These are phyloP conservation scores for Exutisphaerella laricina DNA, from an alignment of 2,329 filamentous ascomycete genomes.

Conservation along the genomic window DNA sequence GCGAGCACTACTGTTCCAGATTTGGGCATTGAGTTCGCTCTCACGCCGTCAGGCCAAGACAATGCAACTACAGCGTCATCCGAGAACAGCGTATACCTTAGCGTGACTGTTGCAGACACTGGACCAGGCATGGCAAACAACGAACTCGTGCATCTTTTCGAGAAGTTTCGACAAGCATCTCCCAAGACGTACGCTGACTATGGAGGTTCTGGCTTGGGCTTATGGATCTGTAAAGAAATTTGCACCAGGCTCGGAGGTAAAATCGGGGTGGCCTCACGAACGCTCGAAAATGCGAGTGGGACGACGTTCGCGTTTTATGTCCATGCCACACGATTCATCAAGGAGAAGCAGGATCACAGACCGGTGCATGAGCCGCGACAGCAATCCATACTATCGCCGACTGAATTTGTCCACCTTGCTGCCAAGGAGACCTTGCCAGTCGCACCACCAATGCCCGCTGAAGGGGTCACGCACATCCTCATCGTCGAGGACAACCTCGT, in stretches of 20 bases:
- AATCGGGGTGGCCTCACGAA: constrained; percentile 56
- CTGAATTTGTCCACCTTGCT: not conserved
- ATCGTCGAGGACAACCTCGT: constrained; percentile 26
- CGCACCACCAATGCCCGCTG: not conserved
- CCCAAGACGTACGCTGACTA: constrained; percentile 63
- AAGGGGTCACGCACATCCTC: not conserved
- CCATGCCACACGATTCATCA: constrained; percentile 54
- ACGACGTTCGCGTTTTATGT: constrained; percentile 72
- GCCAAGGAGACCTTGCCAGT: not conserved
- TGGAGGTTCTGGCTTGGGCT: constrained; percentile 62
- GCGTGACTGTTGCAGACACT: constrained; percentile 34
- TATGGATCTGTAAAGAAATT: constrained; percentile 63
- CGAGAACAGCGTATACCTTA: constrained; percentile 31
- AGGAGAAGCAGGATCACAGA: not conserved
- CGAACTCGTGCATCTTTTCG: constrained; percentile 51
- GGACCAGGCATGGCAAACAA: constrained; percentile 37
- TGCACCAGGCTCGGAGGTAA: constrained; percentile 65
- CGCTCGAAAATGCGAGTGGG: constrained; percentile 39
- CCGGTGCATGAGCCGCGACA: not conserved
- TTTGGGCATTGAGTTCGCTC: constrained; percentile 1
- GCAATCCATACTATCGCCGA: not conserved
- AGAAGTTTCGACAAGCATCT: constrained; percentile 63
- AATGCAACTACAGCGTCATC: constrained; percentile 1
- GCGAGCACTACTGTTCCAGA: not conserved
- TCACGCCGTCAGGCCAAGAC: constrained; percentile 15